These are phyloP conservation scores for Penicillium psychrosexuale DNA, from an alignment of 2,329 filamentous ascomycete species.

Conservation along the genomic window DNA sequence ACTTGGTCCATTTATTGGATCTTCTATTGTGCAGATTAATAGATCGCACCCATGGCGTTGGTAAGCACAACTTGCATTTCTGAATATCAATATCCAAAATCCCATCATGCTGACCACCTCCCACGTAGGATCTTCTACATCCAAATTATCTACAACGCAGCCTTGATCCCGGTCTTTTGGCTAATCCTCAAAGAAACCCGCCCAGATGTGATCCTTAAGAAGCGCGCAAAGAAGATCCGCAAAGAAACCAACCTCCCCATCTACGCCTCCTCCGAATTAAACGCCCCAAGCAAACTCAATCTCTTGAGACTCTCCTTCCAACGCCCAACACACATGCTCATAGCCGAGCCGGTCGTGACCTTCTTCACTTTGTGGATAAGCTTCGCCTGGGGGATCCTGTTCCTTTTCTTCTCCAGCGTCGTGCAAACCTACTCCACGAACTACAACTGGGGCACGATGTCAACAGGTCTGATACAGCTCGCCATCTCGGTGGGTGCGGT, in stretches of 20 bases:
- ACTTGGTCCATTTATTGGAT: constrained; percentile 46
- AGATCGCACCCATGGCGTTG: constrained; percentile 42
- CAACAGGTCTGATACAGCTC: constrained; percentile 41
- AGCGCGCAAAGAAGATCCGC: constrained; percentile 40
- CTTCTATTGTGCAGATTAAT: constrained; percentile 36
- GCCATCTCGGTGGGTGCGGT: constrained; percentile 44
- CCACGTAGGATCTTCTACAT: constrained; percentile 43
- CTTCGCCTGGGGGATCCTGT: constrained; percentile 47
- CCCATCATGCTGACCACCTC: background rate
- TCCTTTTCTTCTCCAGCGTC: constrained; percentile 43
- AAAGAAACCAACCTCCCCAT: constrained; percentile 33
- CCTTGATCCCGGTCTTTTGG: constrained; percentile 41
- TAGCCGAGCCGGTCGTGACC: constrained; percentile 44
- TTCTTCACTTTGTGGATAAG: constrained; percentile 47
- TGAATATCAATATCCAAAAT: background rate
- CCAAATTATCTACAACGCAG: constrained; percentile 46
- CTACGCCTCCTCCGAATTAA: constrained; percentile 27
- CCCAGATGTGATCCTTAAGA: constrained; percentile 41
- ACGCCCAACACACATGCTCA: constrained; percentile 39
- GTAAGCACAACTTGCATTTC: constrained; percentile 21
- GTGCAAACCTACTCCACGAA: constrained; percentile 40
- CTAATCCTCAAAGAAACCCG: constrained; percentile 44
- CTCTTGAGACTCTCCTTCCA: constrained; percentile 41
- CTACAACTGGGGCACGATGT: constrained; percentile 36
- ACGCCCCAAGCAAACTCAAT: constrained; percentile 14